These are phyloP conservation scores for Neofusicoccum cordaticola DNA, from an alignment of 2,329 filamentous ascomycete species.

Conservation along the genomic window DNA sequence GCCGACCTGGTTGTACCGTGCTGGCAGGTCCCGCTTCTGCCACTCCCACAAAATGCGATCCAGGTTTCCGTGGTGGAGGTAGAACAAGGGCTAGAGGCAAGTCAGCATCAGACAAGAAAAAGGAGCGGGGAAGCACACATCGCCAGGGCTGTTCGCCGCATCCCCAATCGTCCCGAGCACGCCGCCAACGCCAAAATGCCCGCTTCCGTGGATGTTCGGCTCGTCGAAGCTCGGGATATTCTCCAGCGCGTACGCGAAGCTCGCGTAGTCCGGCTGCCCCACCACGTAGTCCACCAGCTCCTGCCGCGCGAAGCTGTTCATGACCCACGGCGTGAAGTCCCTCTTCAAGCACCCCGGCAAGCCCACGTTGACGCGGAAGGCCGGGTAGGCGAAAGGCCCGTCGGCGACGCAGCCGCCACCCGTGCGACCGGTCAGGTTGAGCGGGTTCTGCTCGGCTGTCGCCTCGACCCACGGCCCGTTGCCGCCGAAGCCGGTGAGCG, in stretches of 20 bases:
- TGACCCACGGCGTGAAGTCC: conserved; percentile 30
- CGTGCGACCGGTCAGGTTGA: conserved; percentile 29
- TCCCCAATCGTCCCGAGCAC: conserved; percentile 32
- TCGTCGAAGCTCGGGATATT: conserved; percentile 25
- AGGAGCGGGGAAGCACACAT: conserved; percentile 2
- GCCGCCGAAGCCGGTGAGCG: conserved; percentile 32
- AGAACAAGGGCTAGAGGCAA: conserved; percentile 29
- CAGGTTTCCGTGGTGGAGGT: conserved; percentile 48
- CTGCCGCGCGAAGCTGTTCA: conserved; percentile 25
- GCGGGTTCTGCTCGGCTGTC: conserved; percentile 26
- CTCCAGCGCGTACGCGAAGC: conserved; percentile 30
- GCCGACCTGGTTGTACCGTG: conserved; percentile 34
- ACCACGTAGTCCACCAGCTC: conserved; percentile 25
- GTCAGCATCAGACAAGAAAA: background rate
- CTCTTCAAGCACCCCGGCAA: conserved; percentile 29
- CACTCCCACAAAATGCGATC: conserved; percentile 51
- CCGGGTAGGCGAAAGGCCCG: conserved; percentile 47
- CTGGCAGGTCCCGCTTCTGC: conserved; percentile 44
- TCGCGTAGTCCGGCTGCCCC: conserved; percentile 26
- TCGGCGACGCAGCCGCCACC: conserved; percentile 56
- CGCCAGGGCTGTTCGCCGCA: conserved; percentile 34
- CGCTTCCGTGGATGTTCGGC: conserved; percentile 34
- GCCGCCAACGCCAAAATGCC: conserved; percentile 36
- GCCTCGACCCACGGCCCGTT: conserved; percentile 31
- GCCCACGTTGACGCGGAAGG: conserved; percentile 27